Evolutionary conservation across 2,329 filamentous ascomycete genomes (phyloP).

Genomic region (Scedosporium minutisporum): DNA sequence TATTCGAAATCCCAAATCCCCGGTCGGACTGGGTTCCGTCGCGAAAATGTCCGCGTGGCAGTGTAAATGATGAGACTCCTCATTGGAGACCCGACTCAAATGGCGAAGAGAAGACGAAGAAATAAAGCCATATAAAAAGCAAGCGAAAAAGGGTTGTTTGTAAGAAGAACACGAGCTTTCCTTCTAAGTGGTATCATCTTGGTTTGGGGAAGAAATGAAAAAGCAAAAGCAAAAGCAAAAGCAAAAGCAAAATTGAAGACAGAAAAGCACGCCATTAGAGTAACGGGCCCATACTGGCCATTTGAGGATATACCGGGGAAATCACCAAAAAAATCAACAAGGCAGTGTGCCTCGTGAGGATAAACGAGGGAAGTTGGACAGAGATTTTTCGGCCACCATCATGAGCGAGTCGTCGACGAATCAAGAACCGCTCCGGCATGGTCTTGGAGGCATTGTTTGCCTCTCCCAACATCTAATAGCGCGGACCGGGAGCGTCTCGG

Average conservation of each 20-base stretch:
- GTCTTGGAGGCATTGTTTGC: neutral
- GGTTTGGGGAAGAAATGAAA: conserved; percentile 11
- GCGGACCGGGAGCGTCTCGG: conserved; percentile 18
- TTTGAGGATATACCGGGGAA: neutral
- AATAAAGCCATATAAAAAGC: neutral
- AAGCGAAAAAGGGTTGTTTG: neutral
- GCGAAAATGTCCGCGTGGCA: neutral
- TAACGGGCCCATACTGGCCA: neutral
- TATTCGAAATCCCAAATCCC: conserved; percentile 2
- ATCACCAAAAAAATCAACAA: neutral
- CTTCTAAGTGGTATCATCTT: conserved; percentile 15
- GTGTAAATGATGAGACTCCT: neutral
- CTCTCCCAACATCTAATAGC: neutral
- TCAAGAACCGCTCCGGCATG: neutral
- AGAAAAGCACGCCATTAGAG: neutral
- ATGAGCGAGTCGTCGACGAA: too few species aligned
- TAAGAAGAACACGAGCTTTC: conserved; percentile 7
- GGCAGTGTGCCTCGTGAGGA: neutral
- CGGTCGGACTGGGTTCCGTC: conserved; percentile 1
- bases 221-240: conserved; percentile 7
- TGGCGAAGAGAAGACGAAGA: neutral
- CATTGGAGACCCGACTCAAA: neutral
- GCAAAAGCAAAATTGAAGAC: neutral
- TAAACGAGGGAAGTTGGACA: neutral
- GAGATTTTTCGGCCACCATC: neutral